These are phyloP conservation scores for Candida sp. DNA, from an alignment of 1,139 yeast genomes.

Conservation along the genomic window DNA sequence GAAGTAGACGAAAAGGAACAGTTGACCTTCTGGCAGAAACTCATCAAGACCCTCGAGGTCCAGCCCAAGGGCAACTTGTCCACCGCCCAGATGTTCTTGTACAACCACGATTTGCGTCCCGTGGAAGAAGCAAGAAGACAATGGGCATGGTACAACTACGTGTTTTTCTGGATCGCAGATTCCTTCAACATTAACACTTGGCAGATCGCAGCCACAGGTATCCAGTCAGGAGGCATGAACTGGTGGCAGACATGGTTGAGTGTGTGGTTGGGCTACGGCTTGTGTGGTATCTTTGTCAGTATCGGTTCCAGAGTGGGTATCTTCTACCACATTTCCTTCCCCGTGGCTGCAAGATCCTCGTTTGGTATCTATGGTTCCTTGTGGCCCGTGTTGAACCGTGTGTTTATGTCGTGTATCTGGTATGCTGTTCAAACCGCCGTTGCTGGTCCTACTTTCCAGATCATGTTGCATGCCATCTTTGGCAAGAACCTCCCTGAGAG, in stretches of 20 bases:
- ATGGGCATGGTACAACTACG: conserved; percentile 84
- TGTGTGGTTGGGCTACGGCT: conserved; percentile 74
- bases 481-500: conserved; percentile 56
- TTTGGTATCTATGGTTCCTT: conserved; percentile 81
- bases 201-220: conserved; percentile 89
- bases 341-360: conserved; percentile 72
- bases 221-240: conserved; percentile 66
- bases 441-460: conserved; percentile 81
- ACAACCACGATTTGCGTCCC: conserved; percentile 77
- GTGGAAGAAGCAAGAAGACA: conserved; percentile 69
- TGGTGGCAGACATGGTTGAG: conserved; percentile 95
- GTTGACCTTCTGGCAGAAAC: conserved; percentile 11
- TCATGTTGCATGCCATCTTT: conserved; percentile 71
- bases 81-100: conserved; percentile 59
- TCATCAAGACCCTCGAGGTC: conserved; percentile 11
- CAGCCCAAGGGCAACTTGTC: conserved; percentile 36
- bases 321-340: conserved; percentile 77
- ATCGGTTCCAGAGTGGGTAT: conserved; percentile 75
- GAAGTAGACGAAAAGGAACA: conserved; percentile 2
- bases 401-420: conserved; percentile 86
- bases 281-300: conserved; percentile 66
- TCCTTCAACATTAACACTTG: conserved; percentile 88
- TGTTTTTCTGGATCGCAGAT: conserved; percentile 86
- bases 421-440: conserved; percentile 83
- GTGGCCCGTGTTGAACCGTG: conserved; percentile 83